Conservation (phyloP, 371 early-diverging fungal species). For the Rhizopus arrhizus region DNA sequence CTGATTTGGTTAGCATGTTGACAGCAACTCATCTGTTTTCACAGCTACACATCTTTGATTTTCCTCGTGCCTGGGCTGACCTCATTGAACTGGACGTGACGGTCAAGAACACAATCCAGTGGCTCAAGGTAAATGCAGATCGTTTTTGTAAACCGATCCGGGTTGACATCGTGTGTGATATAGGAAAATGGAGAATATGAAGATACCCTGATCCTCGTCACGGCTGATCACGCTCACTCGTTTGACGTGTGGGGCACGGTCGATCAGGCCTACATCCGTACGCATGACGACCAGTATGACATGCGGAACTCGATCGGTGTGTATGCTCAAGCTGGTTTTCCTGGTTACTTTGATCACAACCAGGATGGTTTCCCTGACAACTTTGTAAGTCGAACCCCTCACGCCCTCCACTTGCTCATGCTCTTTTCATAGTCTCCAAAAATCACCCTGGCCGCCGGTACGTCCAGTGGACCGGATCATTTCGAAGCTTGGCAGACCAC, state of each 20-base stretch:
- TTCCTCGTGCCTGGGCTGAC: slow-evolving; percentile 71
- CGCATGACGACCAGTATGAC: slow-evolving; percentile 26
- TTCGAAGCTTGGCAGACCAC: slow-evolving; percentile 63
- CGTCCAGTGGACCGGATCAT: slow-evolving; percentile 61
- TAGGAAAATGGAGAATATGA: slow-evolving; percentile 54
- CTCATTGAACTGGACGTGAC: slow-evolving; percentile 74
- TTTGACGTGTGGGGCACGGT: slow-evolving; percentile 78
- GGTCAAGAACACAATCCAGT: slow-evolving; percentile 62
- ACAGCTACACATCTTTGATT: slow-evolving; percentile 70
- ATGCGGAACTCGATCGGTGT: slow-evolving; percentile 68
- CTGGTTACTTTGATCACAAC: slow-evolving; percentile 63
- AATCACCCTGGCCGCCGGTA: slow-evolving; percentile 66
- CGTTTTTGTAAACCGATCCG: background rate
- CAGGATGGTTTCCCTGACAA: slow-evolving; percentile 71
- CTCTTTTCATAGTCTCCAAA: slow-evolving; percentile 38
- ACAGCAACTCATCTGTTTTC: background rate
- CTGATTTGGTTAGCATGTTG: background rate
- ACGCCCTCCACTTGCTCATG: too few species aligned
- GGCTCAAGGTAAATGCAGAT: slow-evolving; percentile 46
- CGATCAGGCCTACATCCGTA: slow-evolving; percentile 42
- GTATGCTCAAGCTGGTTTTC: slow-evolving; percentile 70
- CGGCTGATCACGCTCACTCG: slow-evolving; percentile 75
- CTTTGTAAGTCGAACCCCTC: slow-evolving; percentile 28
- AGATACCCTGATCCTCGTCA: slow-evolving; percentile 70
- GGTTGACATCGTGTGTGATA: background rate